These are phyloP conservation scores for Dictyostelium purpureum DNA, from an alignment of 78 protist genomes.

Conservation along the genomic window DNA sequence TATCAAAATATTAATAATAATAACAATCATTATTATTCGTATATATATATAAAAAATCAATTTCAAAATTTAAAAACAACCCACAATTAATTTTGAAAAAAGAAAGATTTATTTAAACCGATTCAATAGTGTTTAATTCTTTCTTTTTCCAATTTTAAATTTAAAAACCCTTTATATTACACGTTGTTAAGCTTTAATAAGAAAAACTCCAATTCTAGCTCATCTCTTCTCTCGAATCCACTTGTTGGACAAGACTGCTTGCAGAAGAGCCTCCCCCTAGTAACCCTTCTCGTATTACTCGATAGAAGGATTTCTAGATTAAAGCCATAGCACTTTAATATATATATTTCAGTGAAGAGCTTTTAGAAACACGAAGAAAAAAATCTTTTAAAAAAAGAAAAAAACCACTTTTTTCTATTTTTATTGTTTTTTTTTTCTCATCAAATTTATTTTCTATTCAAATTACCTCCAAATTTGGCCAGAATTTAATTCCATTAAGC, in stretches of 20 bases:
- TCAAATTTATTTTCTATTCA: too few species aligned
- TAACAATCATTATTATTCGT: too few species aligned
- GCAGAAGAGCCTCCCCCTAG: slow-evolving; percentile 1
- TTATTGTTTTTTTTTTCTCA: too few species aligned
- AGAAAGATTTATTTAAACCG: neutral
- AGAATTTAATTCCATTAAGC: too few species aligned
- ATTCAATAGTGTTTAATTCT: neutral
- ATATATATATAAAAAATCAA: neutral
- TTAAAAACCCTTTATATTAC: neutral
- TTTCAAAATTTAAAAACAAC: neutral
- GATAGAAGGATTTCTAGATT: neutral
- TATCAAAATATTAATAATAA: too few species aligned
- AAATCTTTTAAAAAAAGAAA: too few species aligned
- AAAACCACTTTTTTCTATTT: too few species aligned
- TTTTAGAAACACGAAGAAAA: too few species aligned
- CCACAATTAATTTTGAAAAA: neutral
- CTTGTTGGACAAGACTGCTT: neutral
- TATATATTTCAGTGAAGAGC: too few species aligned
- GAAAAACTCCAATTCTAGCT: neutral
- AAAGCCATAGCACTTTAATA: too few species aligned
- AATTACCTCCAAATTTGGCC: too few species aligned
- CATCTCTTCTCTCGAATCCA: slow-evolving; percentile 14
- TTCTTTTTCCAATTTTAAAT: neutral
- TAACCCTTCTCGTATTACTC: neutral
- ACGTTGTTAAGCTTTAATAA: neutral